These are phyloP conservation scores for Stemphylium vesicarium DNA, from an alignment of 2,329 filamentous ascomycete genomes.

Conservation along the genomic window DNA sequence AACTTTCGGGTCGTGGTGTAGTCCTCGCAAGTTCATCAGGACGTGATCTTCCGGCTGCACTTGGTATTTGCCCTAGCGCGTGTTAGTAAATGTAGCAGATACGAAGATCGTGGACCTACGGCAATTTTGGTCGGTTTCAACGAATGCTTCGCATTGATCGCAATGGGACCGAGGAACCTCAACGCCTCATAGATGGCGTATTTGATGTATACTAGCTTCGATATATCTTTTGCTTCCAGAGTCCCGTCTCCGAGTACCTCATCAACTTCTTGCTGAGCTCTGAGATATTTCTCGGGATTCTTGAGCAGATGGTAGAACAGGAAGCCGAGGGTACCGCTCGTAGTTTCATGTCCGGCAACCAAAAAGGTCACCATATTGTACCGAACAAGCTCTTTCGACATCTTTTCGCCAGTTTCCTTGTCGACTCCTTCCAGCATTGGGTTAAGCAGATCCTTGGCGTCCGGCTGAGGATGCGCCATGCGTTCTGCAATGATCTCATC, in stretches of 20 bases:
- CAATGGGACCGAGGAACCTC: conserved; percentile 10
- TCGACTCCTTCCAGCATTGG: conserved; percentile 12
- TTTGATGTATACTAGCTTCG: conserved; percentile 8
- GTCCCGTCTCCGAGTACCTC: conserved; percentile 9
- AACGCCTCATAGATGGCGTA: conserved; percentile 11
- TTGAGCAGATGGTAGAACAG: conserved; percentile 11
- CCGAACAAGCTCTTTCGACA: conserved; percentile 9
- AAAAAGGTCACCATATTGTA: conserved; percentile 16
- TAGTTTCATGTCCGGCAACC: conserved; percentile 13
- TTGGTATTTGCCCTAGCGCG: conserved; percentile 2
- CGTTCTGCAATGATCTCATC: conserved; percentile 10
- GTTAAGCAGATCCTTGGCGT: conserved; percentile 8
- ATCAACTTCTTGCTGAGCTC: conserved; percentile 12
- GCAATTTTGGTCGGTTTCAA: conserved; percentile 9
- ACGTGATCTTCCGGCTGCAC: conserved; percentile 8
- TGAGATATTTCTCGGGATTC: conserved; percentile 10
- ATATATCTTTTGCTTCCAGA: background rate
- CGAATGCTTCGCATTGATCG: conserved; percentile 4
- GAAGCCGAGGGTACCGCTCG: conserved; percentile 10
- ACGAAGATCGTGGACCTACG: background rate
- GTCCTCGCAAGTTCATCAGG: conserved; percentile 9
- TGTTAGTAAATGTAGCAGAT: background rate
- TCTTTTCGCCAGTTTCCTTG: conserved; percentile 12
- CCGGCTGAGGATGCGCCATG: conserved; percentile 10
- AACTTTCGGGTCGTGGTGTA: conserved; percentile 11